Conservation (phyloP, 2,329 filamentous ascomycete species). For the Zymoseptoria pseudotritici region DNA sequence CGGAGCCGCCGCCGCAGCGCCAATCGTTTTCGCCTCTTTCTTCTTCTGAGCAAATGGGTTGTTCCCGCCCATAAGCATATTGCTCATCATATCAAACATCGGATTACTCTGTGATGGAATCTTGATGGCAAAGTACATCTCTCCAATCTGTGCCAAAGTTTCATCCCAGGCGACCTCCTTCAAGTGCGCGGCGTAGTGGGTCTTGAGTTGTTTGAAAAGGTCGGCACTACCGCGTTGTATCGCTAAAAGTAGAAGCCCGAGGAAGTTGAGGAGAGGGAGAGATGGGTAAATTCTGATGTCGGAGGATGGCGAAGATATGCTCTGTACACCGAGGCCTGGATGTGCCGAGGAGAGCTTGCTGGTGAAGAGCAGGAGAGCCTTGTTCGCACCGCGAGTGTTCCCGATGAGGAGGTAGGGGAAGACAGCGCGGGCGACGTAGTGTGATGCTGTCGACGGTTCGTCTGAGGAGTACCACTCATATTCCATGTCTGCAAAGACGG, state of each 20-base stretch:
- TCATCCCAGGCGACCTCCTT: constrained; percentile 71
- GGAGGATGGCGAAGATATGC: constrained; percentile 65
- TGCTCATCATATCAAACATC: constrained; percentile 96
- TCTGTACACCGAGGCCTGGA: constrained; percentile 63
- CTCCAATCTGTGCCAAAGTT: constrained; percentile 75
- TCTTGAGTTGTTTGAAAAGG: constrained; percentile 71
- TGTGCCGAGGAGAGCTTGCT: constrained; percentile 54
- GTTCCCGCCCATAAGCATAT: constrained; percentile 74
- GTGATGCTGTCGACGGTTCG: constrained; percentile 76
- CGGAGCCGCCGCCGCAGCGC: constrained; percentile 31
- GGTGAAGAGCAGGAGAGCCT: constrained; percentile 70
- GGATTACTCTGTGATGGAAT: constrained; percentile 86
- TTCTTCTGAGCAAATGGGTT: constrained; percentile 43
- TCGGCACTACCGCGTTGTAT: constrained; percentile 73
- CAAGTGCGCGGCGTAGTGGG: constrained; percentile 72
- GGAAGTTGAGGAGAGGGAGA: constrained; percentile 90
- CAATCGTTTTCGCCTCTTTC: constrained; percentile 41
- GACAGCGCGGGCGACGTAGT: constrained; percentile 79
- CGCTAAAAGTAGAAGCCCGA: constrained; percentile 74
- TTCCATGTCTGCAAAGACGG: constrained; percentile 72
- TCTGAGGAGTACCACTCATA: constrained; percentile 91
- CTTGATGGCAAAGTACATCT: constrained; percentile 94
- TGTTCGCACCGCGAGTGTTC: constrained; percentile 83
- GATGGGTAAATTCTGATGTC: constrained; percentile 77
- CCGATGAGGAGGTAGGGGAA: constrained; percentile 86